phyloP scores from a whole-genome alignment of 495 filamentous ascomycete genomes.

The Penicillium cinerascens region DNA sequence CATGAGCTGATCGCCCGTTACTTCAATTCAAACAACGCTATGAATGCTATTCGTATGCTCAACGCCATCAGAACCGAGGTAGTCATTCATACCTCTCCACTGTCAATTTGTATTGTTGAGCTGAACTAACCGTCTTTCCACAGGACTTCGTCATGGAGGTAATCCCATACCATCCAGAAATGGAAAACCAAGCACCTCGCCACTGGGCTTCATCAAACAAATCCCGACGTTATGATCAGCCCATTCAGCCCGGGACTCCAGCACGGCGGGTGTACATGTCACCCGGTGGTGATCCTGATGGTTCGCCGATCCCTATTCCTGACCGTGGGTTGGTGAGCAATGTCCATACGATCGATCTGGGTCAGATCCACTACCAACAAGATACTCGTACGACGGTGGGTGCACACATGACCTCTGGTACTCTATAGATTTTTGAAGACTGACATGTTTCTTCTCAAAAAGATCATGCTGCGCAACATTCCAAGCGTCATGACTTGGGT shows the following conservation, averaged over 20 bases:
- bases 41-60: slow-evolving; percentile 8
- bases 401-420: background rate
- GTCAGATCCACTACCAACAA: background rate
- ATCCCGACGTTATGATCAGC: background rate
- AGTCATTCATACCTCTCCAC: background rate
- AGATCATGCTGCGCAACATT: slow-evolving; percentile 97
- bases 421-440: slow-evolving; percentile 1
- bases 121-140: background rate
- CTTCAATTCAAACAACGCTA: background rate
- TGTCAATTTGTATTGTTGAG: background rate
- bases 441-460: slow-evolving; percentile 9
- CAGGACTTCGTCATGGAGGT: slow-evolving; percentile 32
- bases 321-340: background rate
- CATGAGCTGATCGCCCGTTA: slow-evolving; percentile 8
- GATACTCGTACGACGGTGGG: slow-evolving; percentile 73
- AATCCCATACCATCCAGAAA: slow-evolving; percentile 21
- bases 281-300: background rate
- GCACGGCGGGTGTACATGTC: background rate
- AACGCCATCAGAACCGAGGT: slow-evolving; percentile 8
- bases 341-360: background rate
- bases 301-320: background rate
- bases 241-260: background rate
- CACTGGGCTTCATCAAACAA: background rate
- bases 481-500: slow-evolving; percentile 85
- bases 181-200: slow-evolving; percentile 2